Conservation (phyloP, 176 grass and related monocot species). For the Musa schizocarpa region DNA sequence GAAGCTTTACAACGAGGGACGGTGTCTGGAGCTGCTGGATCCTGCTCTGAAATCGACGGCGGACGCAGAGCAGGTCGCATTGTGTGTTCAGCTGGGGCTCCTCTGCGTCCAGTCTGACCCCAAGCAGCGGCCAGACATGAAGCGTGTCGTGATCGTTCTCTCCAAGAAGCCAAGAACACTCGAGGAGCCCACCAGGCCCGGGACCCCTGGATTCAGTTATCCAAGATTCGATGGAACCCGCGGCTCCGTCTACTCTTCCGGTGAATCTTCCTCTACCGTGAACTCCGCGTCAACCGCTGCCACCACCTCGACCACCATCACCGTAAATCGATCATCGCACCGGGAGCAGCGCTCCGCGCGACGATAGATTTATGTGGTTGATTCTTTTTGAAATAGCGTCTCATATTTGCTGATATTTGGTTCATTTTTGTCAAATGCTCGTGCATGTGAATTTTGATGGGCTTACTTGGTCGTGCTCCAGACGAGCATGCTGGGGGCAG, state of each 20-base stretch:
- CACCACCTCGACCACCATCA: slow-evolving; percentile 41
- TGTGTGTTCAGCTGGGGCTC: slow-evolving; percentile 58
- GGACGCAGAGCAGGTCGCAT: slow-evolving; percentile 46
- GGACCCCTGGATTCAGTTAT: slow-evolving; percentile 48
- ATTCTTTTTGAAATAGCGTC: too few relatives aligned
- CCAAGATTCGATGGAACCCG: slow-evolving; percentile 26
- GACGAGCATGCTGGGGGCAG: too few relatives aligned
- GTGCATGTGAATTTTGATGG: too few relatives aligned
- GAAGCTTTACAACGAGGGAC: slow-evolving; percentile 61
- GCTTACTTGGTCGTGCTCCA: too few relatives aligned
- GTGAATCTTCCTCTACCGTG: slow-evolving; percentile 34
- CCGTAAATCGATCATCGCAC: not conserved
- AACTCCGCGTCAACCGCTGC: slow-evolving; percentile 29
- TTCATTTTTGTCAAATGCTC: too few relatives aligned
- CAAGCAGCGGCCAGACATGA: slow-evolving; percentile 74
- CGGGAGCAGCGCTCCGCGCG: not conserved
- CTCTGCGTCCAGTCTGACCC: slow-evolving; percentile 75
- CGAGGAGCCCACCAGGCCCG: slow-evolving; percentile 66
- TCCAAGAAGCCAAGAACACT: slow-evolving; percentile 71
- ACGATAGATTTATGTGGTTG: too few relatives aligned
- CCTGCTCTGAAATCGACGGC: slow-evolving; percentile 34
- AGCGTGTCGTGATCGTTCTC: slow-evolving; percentile 69
- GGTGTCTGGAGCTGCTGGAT: slow-evolving; percentile 60
- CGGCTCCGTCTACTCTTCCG: slow-evolving; percentile 26
- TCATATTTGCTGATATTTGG: too few relatives aligned